A percentile compares a stretch with the other conserved stretches of the same genome.
Evolutionary conservation across 177 flowering plant species (phyloP).

Genomic region (Telopea speciosissima): DNA sequence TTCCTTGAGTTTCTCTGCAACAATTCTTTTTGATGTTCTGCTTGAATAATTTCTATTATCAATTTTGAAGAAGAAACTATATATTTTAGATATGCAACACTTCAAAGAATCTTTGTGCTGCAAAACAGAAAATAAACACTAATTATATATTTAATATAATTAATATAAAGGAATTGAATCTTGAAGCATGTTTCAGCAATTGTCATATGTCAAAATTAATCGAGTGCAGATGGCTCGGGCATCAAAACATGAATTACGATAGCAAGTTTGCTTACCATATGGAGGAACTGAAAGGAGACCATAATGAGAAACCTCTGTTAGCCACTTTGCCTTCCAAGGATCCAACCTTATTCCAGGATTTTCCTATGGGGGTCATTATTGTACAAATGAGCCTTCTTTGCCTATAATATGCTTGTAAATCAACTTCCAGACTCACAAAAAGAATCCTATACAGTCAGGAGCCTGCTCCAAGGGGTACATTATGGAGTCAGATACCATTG

Average conservation of each 20-base stretch:
- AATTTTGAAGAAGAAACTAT: too few species aligned
- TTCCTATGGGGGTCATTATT: conserved; percentile 19
- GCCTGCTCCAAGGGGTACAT: background rate
- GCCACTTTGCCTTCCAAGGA: conserved; percentile 18
- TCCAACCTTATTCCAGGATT: conserved; percentile 18
- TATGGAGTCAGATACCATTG: conserved; percentile 29
- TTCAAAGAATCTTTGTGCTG: too few species aligned
- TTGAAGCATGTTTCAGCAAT: background rate
- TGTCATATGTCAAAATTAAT: background rate
- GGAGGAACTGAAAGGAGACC: conserved; percentile 2
- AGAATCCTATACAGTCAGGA: conserved; percentile 4
- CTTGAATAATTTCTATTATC: too few species aligned
- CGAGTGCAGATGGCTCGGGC: background rate
- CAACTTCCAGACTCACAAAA: conserved; percentile 11
- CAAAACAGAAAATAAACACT: too few species aligned
- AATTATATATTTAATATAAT: too few species aligned
- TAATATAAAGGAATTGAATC: too few species aligned
- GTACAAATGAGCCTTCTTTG: conserved; percentile 18
- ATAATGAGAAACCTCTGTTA: conserved; percentile 1
- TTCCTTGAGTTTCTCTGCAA: too few species aligned
- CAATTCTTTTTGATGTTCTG: too few species aligned
- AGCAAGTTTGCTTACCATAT: conserved; percentile 7
- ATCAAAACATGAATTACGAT: background rate
- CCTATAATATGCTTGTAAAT: conserved; percentile 2
- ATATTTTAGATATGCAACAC: too few species aligned